Evolutionary conservation across 78 protist genomes (phyloP), one percentile per base, ranked within the genome.

Genomic region (Dictyostelium intermedium): DNA sequence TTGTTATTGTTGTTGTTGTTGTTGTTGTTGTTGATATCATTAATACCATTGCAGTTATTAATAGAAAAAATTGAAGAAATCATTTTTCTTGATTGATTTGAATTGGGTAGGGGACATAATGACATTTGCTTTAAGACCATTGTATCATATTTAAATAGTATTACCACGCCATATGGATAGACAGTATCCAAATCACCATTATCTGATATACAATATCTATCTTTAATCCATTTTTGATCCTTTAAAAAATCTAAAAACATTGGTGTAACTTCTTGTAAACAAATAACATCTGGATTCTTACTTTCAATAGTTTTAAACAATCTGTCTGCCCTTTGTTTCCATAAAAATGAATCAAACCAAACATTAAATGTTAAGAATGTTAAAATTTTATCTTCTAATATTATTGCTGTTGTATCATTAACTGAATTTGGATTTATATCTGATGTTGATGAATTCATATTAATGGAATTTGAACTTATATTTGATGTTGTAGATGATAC

Each of bases 261-360:
- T 56, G 94, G 94, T 13, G 94, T 89, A 11, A 89, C 94, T 61
- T 89, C 94, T 89, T 89, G 94, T 13, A 89, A 35, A 20, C 94
- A 89, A 20, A 89, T 27, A 11, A 89, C 25, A 50, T 89, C 87
- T 53, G 94, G 94, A 23, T 35, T 13, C 14, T 34, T 34, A 27
- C 9, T 8, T 53, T 27, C 23, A 13, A 89, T 66, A 2, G 73
- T n/a, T 80, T 47, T 32, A 69, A 89, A 89, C 27, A 89, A 20
- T 30, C 43, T 39, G 0, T 23, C 50, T 37, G 94, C 94, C 11
- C 94, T 34, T 50, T 89, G 77, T 45, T 50, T 60, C 94, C 94
- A 89, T 1, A 89, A 39, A 81, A 25, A 89, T 27, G 81, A 60
- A 39, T 89, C 94, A 80, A 89, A 89, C 94, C 94, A 89, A 70